Conservation (phyloP, 495 filamentous ascomycete genomes). For the Pyrenula massariospora region DNA sequence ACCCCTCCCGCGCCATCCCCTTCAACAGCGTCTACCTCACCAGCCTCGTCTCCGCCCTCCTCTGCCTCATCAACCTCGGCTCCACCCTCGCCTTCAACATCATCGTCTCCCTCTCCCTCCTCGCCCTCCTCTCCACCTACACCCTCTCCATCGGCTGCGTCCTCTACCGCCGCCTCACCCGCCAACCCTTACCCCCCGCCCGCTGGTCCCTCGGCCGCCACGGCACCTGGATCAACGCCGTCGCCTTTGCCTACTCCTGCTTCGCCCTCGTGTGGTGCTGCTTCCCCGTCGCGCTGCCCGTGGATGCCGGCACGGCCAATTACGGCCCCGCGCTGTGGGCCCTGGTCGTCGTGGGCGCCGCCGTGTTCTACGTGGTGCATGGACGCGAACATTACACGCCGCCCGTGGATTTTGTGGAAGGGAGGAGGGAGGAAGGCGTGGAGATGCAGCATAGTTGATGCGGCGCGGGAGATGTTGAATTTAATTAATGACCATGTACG, state of each 20-base stretch:
- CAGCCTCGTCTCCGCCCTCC: slow-evolving; percentile 10
- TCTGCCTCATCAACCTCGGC: slow-evolving; percentile 26
- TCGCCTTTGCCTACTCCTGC: slow-evolving; percentile 17
- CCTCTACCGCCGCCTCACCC: slow-evolving; percentile 11
- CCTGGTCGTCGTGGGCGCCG: slow-evolving; percentile 11
- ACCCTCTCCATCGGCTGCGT: slow-evolving; percentile 23
- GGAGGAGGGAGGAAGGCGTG: slow-evolving; percentile 15
- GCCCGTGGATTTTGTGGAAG: slow-evolving; percentile 21
- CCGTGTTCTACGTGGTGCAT: slow-evolving; percentile 13
- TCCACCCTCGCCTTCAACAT: slow-evolving; percentile 21
- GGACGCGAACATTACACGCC: slow-evolving; percentile 18
- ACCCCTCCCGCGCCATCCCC: slow-evolving; percentile 13
- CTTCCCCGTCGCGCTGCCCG: slow-evolving; percentile 15
- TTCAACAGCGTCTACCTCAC: slow-evolving; percentile 18
- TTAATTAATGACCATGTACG: too few species aligned
- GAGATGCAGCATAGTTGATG: slow-evolving; percentile 38
- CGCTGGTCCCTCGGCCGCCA: slow-evolving; percentile 19
- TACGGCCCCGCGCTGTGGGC: slow-evolving; percentile 16
- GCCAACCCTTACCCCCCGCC: slow-evolving; percentile 15
- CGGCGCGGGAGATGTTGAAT: too few species aligned
- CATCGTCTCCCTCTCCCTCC: slow-evolving; percentile 15
- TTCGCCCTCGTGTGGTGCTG: slow-evolving; percentile 18
- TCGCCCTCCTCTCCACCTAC: slow-evolving; percentile 20
- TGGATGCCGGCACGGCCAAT: slow-evolving; percentile 12
- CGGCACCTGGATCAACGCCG: slow-evolving; percentile 28